Conservation (phyloP, 164 flowering plant species). For the Piper longum region DNA sequence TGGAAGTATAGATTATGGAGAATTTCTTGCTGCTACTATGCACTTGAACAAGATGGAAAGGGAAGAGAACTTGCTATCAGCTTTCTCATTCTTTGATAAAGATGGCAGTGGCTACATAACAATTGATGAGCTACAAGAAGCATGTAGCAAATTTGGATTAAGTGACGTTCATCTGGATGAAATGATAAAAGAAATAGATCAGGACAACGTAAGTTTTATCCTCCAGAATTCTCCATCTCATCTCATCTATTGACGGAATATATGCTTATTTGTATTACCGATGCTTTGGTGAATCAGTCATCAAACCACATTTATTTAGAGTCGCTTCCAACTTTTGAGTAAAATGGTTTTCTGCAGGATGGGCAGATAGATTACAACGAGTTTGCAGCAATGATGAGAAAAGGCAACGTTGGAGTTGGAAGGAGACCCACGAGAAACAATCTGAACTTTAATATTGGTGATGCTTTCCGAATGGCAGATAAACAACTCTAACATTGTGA, state of each 20-base stretch:
- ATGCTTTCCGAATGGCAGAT: slow-evolving; percentile 32
- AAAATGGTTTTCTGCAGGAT: slow-evolving; percentile 33
- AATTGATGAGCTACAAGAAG: slow-evolving; percentile 79
- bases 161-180: slow-evolving; percentile 68
- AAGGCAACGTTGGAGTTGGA: slow-evolving; percentile 51
- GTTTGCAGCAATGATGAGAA: slow-evolving; percentile 84
- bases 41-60: slow-evolving; percentile 80
- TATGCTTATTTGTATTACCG: too few species aligned
- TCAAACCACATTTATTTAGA: neutral
- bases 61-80: slow-evolving; percentile 64
- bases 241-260: neutral
- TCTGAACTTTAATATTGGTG: slow-evolving; percentile 53
- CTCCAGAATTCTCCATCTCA: slow-evolving; percentile 3
- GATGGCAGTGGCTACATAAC: slow-evolving; percentile 88
- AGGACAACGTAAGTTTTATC: slow-evolving; percentile 51
- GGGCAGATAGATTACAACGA: slow-evolving; percentile 75
- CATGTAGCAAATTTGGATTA: slow-evolving; percentile 68
- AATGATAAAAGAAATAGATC: slow-evolving; percentile 66
- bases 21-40: slow-evolving; percentile 79
- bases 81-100: slow-evolving; percentile 72
- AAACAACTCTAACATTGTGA: neutral
- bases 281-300: neutral
- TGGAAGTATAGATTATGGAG: slow-evolving; percentile 78
- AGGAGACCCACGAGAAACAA: slow-evolving; percentile 71
- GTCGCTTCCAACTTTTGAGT: neutral